Percentiles rank a stretch among this genome's conserved stretches.
These are phyloP conservation scores for Alectoria sarmentosa DNA, from an alignment of 495 filamentous ascomycete genomes.

Conservation along the genomic window DNA sequence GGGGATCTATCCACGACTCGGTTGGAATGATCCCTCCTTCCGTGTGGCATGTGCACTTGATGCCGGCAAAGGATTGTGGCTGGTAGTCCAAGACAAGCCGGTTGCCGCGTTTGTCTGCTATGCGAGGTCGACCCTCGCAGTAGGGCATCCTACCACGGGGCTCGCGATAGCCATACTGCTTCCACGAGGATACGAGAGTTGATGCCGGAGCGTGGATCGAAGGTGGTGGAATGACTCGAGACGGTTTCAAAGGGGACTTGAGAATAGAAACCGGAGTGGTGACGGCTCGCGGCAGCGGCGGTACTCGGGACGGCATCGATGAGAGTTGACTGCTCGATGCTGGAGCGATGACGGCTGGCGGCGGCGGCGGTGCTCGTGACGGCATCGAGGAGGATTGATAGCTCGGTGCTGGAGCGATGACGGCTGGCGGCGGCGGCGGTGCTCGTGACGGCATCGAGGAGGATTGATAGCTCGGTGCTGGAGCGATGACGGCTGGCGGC, in stretches of 20 bases:
- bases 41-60: neutral
- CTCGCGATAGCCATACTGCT: fast-evolving
- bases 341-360: neutral
- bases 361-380: neutral
- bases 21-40: neutral
- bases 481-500: neutral
- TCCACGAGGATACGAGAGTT: neutral
- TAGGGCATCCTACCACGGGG: neutral
- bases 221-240: neutral
- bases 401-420: neutral
- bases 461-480: neutral
- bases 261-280: neutral
- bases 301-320: neutral
- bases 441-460: conserved; percentile 1
- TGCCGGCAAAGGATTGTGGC: neutral
- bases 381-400: neutral
- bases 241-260: neutral
- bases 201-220: neutral
- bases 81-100: neutral
- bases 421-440: neutral
- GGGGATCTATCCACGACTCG: too few species aligned
- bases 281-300: neutral
- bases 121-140: neutral
- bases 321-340: too few species aligned
- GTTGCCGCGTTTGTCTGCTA: neutral